Evolutionary conservation across 108 stramenopile species (phyloP), one percentile per base, ranked within the genome.

Genomic region (Nannochloropsis salina): DNA sequence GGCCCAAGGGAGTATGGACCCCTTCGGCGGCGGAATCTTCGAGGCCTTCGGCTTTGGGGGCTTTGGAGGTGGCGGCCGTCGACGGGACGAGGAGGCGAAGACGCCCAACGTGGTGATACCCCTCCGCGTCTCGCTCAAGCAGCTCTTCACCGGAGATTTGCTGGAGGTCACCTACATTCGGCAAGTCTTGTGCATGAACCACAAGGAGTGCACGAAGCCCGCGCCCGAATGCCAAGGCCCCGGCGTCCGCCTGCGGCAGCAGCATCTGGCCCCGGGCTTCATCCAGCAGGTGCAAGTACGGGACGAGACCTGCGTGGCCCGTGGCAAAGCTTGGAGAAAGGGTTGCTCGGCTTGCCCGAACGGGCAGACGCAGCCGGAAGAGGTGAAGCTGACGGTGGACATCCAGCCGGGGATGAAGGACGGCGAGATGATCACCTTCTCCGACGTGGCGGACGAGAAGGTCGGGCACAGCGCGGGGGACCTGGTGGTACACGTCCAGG

Each of bases 31-130:
- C 74, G 83, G 83, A 40, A 82, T 92, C 83, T 92, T 90, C 41
- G 91, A 90, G 10, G 82, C 82, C 3, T 83, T 83, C 9, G 82
- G 82, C 40, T 88, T 88, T 61, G 87, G 84, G 12, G 89, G 87
- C 41, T 96, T 96, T 85, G 94, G 94, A 10, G 94, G 94, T 85
- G 90, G 89, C 41, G 95, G 95, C 41, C 93, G 95, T 10, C 90
- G 95, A 20, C 92, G 94, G 93, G 51, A 88, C 88, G 88, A 93
- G 81, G 97, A 96, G 86, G 93, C 90, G 45, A 89, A 90, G 40
- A 97, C 98, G n/a, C 94, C 96, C 9, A 92, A 92, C 88, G 95
- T 98, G 41, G 95, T 97, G 61, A 91, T 98, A 15, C 98, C 98
- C 9, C 86, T 97, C 41, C 86, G 94, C 45, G 87, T 98, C 51